Percentiles rank a stretch among this genome's conserved stretches.
Conservation (phyloP, 2,329 filamentous ascomycete genomes). For the Sporothrix protearum region DNA sequence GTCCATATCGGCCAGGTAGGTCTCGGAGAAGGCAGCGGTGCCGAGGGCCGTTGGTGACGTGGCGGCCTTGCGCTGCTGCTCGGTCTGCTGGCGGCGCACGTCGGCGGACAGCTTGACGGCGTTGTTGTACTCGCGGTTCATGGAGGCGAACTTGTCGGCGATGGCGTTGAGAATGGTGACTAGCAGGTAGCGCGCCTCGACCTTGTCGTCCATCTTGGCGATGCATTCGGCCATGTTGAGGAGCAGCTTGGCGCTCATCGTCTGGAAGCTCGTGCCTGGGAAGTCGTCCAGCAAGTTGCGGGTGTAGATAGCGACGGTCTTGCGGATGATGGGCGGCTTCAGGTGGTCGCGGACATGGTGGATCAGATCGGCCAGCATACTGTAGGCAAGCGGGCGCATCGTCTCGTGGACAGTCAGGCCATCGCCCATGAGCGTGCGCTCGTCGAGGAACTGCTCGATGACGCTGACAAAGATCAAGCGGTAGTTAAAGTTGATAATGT, state of each 20-base stretch:
- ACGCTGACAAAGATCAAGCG: constrained; percentile 89
- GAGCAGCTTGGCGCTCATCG: constrained; percentile 96
- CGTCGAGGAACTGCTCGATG: constrained; percentile 92
- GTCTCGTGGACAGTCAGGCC: constrained; percentile 95
- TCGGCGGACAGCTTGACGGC: constrained; percentile 94
- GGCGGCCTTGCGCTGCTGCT: constrained; percentile 44
- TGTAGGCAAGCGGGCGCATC: constrained; percentile 91
- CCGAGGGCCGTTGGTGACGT: constrained; percentile 38
- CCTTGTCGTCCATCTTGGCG: constrained; percentile 86
- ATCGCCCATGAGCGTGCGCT: constrained; percentile 90
- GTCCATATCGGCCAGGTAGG: constrained; percentile 79
- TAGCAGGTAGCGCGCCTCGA: constrained; percentile 89
- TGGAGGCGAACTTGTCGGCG: constrained; percentile 94
- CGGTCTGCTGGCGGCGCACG: constrained; percentile 71
- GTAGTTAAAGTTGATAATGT: constrained; percentile 99
- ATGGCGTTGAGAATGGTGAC: constrained; percentile 98
- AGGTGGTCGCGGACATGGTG: constrained; percentile 94
- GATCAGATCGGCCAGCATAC: constrained; percentile 96
- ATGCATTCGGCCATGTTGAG: constrained; percentile 99
- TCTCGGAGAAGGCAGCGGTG: constrained; percentile 60
- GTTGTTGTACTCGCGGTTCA: constrained; percentile 95
- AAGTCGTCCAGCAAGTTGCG: constrained; percentile 93
- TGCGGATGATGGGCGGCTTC: constrained; percentile 83
- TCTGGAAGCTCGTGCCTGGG: constrained; percentile 97
- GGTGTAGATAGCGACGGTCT: constrained; percentile 96